Conservation (phyloP, 2,329 filamentous ascomycete species). For the Alternaria consortialis region DNA sequence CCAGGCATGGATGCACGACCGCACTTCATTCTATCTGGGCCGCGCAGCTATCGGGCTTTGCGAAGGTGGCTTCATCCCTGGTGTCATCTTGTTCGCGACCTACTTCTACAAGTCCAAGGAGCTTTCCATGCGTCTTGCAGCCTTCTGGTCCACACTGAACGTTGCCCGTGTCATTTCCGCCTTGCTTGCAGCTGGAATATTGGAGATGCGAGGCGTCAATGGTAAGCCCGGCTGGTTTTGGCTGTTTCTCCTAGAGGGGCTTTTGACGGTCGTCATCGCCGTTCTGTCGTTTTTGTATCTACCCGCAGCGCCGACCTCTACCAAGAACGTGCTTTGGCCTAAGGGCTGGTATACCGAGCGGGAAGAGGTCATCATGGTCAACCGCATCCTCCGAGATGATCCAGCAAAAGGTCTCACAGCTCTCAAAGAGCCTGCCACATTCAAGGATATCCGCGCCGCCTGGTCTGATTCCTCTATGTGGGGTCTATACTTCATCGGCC, state of each 20-base stretch:
- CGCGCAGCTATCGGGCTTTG: constrained; percentile 55
- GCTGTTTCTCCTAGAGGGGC: constrained; percentile 58
- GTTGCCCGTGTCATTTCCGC: constrained; percentile 63
- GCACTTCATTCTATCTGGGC: constrained; percentile 53
- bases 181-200: constrained; percentile 63
- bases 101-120: constrained; percentile 80
- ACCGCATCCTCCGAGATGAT: constrained; percentile 66
- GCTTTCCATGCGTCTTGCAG: constrained; percentile 70
- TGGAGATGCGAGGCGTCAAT: constrained; percentile 59
- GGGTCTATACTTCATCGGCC: constrained; percentile 62
- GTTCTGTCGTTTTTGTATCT: constrained; percentile 46
- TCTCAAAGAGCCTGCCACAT: constrained; percentile 62
- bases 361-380: constrained; percentile 74
- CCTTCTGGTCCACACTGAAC: constrained; percentile 74
- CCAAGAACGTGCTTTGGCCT: constrained; percentile 50
- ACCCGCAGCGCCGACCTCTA: constrained; percentile 61
- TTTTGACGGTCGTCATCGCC: constrained; percentile 43
- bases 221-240: constrained; percentile 65
- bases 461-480: constrained; percentile 65
- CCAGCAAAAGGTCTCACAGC: constrained; percentile 66
- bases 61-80: constrained; percentile 65
- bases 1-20: constrained; percentile 70
- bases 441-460: constrained; percentile 59
- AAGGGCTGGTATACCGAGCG: constrained; percentile 71
- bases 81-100: constrained; percentile 71